Evolutionary conservation across 306 rosid genomes (phyloP).

Genomic region (Sphenostylis stenocarpa): DNA sequence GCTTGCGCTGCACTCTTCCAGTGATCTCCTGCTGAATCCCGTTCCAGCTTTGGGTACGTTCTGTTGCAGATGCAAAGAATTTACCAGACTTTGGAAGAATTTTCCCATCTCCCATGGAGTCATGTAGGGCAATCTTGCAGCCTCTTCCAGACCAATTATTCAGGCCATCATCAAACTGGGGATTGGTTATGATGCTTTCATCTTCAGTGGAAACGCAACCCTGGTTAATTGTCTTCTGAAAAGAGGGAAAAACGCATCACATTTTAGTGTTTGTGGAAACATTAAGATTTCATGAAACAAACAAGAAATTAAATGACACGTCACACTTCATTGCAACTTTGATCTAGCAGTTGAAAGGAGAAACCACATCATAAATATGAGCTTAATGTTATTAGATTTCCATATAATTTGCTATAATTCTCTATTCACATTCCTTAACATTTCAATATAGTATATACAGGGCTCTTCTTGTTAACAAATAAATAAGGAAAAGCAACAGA

Average conservation of each 20-base stretch:
- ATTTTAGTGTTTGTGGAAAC: neutral
- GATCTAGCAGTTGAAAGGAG: neutral
- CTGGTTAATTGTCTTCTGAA: slow-evolving; percentile 34
- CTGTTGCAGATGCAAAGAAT: slow-evolving; percentile 74
- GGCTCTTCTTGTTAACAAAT: neutral
- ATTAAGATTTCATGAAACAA: neutral
- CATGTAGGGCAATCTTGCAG: slow-evolving; percentile 76
- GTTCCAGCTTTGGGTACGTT: slow-evolving; percentile 84
- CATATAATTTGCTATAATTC: neutral
- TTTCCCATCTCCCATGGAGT: slow-evolving; percentile 77
- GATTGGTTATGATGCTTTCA: slow-evolving; percentile 64
- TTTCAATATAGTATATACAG: slow-evolving; percentile 6
- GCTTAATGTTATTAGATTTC: no score
- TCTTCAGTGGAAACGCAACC: slow-evolving; percentile 38
- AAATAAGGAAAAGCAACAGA: neutral
- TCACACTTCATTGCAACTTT: neutral
- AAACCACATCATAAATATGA: neutral
- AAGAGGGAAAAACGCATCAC: slow-evolving; percentile 7
- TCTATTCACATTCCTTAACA: neutral
- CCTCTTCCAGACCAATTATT: slow-evolving; percentile 95
- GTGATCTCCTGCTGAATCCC: slow-evolving; percentile 96
- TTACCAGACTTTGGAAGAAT: slow-evolving; percentile 72
- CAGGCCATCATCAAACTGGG: slow-evolving; percentile 75
- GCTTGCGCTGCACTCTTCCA: slow-evolving; percentile 80
- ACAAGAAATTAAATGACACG: neutral